Conservation (phyloP, 1,284 basidiomycete species). For the Fomitopsis schrenkii region DNA sequence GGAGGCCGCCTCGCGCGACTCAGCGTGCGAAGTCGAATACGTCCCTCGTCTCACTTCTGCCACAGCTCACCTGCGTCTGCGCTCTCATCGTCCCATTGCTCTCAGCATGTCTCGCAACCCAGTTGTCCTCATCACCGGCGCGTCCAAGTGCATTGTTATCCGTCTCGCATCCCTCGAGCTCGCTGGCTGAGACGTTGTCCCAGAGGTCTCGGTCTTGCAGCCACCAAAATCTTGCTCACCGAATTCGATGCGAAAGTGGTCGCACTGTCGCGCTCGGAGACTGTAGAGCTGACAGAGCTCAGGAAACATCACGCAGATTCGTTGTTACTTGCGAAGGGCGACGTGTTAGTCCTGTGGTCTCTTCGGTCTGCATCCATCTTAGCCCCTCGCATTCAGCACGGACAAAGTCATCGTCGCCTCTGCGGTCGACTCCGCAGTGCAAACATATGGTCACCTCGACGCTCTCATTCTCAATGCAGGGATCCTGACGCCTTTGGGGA, state of each 20-base stretch:
- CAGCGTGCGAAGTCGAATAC: constrained; percentile 2
- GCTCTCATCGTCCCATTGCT: constrained; percentile 2
- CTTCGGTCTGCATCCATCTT: constrained; percentile 15
- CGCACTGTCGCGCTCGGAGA: constrained; percentile 67
- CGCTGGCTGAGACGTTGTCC: constrained; percentile 9
- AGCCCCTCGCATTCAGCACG: constrained; percentile 35
- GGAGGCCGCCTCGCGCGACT: constrained; percentile 5
- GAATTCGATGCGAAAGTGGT: constrained; percentile 65
- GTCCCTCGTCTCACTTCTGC: constrained; percentile 4
- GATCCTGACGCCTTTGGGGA: constrained; percentile 50
- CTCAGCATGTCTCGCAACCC: constrained; percentile 27
- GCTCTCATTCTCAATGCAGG: constrained; percentile 80
- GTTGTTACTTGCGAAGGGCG: constrained; percentile 61
- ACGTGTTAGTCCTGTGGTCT: constrained; percentile 51
- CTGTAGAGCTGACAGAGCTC: constrained; percentile 60
- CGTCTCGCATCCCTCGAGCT: neutral
- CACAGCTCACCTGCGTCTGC: neutral
- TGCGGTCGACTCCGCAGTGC: constrained; percentile 44
- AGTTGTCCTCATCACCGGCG: constrained; percentile 70
- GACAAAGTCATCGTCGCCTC: constrained; percentile 52
- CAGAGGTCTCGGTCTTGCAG: constrained; percentile 83
- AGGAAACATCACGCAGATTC: constrained; percentile 36
- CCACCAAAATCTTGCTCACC: constrained; percentile 57
- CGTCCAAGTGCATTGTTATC: constrained; percentile 54
- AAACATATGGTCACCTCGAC: constrained; percentile 62